phyloP scores from a whole-genome alignment of 2,329 filamentous ascomycete species.

The Fusarium sp. region DNA sequence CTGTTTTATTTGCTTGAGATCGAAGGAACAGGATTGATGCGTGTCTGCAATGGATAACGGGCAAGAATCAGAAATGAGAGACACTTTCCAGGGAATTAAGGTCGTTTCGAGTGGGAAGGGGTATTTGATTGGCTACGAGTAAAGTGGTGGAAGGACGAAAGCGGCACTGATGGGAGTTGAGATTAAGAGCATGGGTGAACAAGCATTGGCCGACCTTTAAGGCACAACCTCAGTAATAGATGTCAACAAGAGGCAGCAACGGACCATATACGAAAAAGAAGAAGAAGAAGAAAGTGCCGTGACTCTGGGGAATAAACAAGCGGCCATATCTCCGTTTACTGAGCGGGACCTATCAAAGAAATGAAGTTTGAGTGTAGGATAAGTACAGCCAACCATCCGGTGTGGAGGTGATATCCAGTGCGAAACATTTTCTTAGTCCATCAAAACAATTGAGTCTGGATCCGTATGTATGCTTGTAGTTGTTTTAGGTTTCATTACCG shows the following conservation, averaged over 20 bases:
- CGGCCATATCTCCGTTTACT: background rate
- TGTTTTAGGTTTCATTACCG: background rate
- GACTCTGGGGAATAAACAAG: background rate
- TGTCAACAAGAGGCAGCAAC: background rate
- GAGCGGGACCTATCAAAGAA: background rate
- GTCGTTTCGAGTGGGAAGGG: constrained; percentile 35
- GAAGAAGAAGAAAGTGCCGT: background rate
- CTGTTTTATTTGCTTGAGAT: constrained; percentile 31
- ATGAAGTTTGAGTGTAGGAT: background rate
- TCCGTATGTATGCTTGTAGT: constrained; percentile 8
- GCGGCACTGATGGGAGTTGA: constrained; percentile 23
- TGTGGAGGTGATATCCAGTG: constrained; percentile 17
- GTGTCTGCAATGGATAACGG: constrained; percentile 15
- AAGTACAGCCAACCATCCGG: background rate
- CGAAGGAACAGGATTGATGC: constrained; percentile 39
- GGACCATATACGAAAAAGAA: constrained; percentile 6
- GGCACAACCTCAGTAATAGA: background rate
- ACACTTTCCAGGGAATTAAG: constrained; percentile 25
- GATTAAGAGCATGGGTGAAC: constrained; percentile 24
- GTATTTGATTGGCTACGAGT: constrained; percentile 29
- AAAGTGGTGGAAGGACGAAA: constrained; percentile 25
- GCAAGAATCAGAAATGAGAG: constrained; percentile 6
- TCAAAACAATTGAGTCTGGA: constrained; percentile 9
- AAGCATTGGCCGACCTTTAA: constrained; percentile 5
- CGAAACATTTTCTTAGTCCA: constrained; percentile 29